Percentiles rank a stretch among this genome's conserved stretches.
Evolutionary conservation across 176 grass and related monocot species (phyloP).

Genomic region (Triticum turgidum): DNA sequence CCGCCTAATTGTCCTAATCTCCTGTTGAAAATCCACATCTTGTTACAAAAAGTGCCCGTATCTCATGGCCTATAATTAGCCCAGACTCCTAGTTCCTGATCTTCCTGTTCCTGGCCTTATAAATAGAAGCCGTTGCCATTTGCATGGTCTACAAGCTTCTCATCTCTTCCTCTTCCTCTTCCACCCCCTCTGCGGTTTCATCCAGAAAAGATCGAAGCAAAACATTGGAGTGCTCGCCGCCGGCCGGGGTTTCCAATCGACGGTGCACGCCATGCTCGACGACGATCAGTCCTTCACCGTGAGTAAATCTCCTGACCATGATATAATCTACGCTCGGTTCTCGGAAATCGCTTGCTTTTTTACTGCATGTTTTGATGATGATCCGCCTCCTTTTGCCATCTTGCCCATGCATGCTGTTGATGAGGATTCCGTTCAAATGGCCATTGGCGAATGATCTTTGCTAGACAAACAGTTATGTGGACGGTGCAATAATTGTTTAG

Average conservation of each 20-base stretch:
- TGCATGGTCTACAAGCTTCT: constrained; percentile 24
- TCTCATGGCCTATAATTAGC: constrained; percentile 49
- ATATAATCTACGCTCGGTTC: neutral
- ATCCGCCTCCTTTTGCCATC: neutral
- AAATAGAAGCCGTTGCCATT: constrained; percentile 44
- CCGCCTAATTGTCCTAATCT: constrained; percentile 13
- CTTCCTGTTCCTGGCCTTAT: constrained; percentile 40
- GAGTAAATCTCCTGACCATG: constrained; percentile 11
- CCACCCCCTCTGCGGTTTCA: neutral
- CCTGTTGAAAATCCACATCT: constrained; percentile 41
- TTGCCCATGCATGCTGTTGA: constrained; percentile 26
- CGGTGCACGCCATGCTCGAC: constrained; percentile 38
- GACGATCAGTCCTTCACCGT: constrained; percentile 26
- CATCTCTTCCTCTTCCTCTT: neutral
- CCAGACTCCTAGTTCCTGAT: constrained; percentile 17
- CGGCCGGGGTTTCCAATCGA: neutral
- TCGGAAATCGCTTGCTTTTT: neutral
- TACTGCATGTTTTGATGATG: neutral
- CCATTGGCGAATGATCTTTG: constrained; percentile 12
- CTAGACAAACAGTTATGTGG: constrained; percentile 7
- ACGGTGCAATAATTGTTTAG: constrained; percentile 37
- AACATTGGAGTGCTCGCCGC: neutral
- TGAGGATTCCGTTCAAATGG: constrained; percentile 34
- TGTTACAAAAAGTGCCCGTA: constrained; percentile 25
- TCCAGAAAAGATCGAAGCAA: neutral